Evolutionary conservation across 2,329 filamentous ascomycete genomes (phyloP).

Genomic region (Clarireedia monteithiana): DNA sequence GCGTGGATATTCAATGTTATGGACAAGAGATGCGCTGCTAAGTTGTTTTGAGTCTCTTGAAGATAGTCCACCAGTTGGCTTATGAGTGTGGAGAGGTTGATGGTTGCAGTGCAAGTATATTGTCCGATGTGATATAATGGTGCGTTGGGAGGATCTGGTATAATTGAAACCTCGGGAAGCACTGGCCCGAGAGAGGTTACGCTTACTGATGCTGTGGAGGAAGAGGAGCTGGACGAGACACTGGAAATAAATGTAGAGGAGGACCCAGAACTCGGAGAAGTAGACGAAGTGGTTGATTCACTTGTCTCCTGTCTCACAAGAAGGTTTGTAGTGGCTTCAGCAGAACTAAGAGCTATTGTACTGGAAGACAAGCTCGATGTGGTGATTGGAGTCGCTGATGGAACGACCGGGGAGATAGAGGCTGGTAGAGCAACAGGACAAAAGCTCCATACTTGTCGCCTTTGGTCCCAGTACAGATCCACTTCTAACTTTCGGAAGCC

Average conservation of each 20-base stretch:
- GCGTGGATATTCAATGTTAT: constrained; percentile 53
- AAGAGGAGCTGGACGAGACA: background rate
- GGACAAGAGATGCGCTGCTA: constrained; percentile 45
- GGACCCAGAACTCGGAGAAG: background rate
- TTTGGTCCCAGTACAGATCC: constrained; percentile 57
- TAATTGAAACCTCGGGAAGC: constrained; percentile 13
- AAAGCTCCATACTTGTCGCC: constrained; percentile 46
- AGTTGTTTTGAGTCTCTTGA: constrained; percentile 41
- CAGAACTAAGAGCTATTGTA: constrained; percentile 2
- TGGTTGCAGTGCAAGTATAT: constrained; percentile 45
- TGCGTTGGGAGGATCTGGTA: constrained; percentile 16
- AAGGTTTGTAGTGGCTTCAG: background rate
- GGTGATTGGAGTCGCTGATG: constrained; percentile 6
- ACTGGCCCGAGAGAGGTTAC: constrained; percentile 16
- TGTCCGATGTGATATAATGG: constrained; percentile 41
- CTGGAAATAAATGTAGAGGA: background rate
- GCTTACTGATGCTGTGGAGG: background rate
- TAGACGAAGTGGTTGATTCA: background rate
- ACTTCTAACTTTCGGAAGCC: constrained; percentile 50
- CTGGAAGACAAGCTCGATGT: constrained; percentile 21
- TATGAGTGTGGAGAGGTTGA: constrained; percentile 43
- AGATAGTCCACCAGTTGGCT: constrained; percentile 46
- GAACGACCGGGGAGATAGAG: background rate
- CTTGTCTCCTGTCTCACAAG: background rate
- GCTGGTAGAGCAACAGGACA: constrained; percentile 42